Evolutionary conservation across 768 basidiomycete species (phyloP), one percentile per base, ranked within the genome.

Genomic region (Lepiota brunneoincarnata): DNA sequence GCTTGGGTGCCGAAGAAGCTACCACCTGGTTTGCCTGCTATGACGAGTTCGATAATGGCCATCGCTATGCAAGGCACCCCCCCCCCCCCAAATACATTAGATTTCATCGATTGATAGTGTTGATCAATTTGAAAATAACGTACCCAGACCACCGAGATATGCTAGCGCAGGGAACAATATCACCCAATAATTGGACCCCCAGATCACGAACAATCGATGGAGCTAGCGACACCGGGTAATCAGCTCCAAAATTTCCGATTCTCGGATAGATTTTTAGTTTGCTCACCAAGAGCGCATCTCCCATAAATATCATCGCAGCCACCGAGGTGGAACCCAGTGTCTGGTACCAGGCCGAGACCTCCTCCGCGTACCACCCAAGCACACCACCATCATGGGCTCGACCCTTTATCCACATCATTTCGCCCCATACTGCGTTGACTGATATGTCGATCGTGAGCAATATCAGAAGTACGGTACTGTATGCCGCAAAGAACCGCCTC

Each of bases 21-120:
- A 2, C 69, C 71, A 20, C 69, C 66, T 2, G 75, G 76, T 37
- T 59, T 61, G 26, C 70, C 74, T 20, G 71, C 68, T 43, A 68
- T 52, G 44, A 73, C 65, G 10, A 78, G 63, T 24, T 71, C 63
- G n/a, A 74, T 68, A 56, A 78, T 67, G n/a, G 69, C 67, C 51
- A 75, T 56, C 4, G 69, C 77, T 78, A 36, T 15, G 18, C 12
- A 15, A 17, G 39, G 11, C n/a, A n/a, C n/a, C n/a, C n/a, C n/a
- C n/a, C 18, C 49, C 48, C 15, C 36, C 43, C 7, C 10, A 4
- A 34, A 21, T 9, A 10, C 11, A 10, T 31, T 3, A 31, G 7
- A 31, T 31, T 9, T 47, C 31, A 35, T 5, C 9, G 9, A 14
- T n/a, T 12, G 10, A 10, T n/a, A 34, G 5, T 3, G 45, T 2